phyloP scores from a whole-genome alignment of 1,139 yeast species.

The Kodamaea arcana region DNA sequence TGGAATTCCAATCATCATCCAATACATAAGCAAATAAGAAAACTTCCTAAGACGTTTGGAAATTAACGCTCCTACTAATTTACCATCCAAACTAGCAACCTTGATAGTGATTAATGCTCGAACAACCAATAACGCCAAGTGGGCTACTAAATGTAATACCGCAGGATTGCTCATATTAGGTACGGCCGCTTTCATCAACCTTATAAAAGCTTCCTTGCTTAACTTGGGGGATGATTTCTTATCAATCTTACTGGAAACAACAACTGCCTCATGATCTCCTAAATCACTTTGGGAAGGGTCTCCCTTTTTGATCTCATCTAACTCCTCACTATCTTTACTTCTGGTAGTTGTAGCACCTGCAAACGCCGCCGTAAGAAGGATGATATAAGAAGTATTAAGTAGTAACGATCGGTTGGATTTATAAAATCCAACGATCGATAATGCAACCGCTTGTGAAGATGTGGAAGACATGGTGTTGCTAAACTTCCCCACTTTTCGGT shows the following conservation, averaged over 20 bases:
- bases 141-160: slow-evolving; percentile 46
- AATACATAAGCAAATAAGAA: slow-evolving; percentile 58
- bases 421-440: slow-evolving; percentile 33
- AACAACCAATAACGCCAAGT: slow-evolving; percentile 57
- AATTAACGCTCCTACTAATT: slow-evolving; percentile 77
- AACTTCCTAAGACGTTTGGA: slow-evolving; percentile 66
- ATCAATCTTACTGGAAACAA: slow-evolving; percentile 4
- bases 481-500: background rate
- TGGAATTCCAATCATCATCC: slow-evolving; percentile 87
- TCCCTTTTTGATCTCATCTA: slow-evolving; percentile 5
- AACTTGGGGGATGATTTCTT: slow-evolving; percentile 23
- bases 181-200: slow-evolving; percentile 36
- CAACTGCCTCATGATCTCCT: slow-evolving; percentile 7
- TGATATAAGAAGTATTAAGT: slow-evolving; percentile 46
- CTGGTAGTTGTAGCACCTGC: slow-evolving; percentile 40
- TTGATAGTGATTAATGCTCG: slow-evolving; percentile 76
- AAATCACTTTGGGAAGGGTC: slow-evolving; percentile 7
- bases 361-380: slow-evolving; percentile 45
- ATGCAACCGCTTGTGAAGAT: slow-evolving; percentile 10
- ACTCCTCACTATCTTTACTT: slow-evolving; percentile 7
- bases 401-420: slow-evolving; percentile 46
- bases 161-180: slow-evolving; percentile 33
- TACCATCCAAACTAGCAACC: slow-evolving; percentile 86
- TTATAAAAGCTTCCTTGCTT: slow-evolving; percentile 28
- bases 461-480: background rate